Evolutionary conservation across 2,329 filamentous ascomycete species (phyloP).

Genomic region (Aspergillus brunneoviolaceus): DNA sequence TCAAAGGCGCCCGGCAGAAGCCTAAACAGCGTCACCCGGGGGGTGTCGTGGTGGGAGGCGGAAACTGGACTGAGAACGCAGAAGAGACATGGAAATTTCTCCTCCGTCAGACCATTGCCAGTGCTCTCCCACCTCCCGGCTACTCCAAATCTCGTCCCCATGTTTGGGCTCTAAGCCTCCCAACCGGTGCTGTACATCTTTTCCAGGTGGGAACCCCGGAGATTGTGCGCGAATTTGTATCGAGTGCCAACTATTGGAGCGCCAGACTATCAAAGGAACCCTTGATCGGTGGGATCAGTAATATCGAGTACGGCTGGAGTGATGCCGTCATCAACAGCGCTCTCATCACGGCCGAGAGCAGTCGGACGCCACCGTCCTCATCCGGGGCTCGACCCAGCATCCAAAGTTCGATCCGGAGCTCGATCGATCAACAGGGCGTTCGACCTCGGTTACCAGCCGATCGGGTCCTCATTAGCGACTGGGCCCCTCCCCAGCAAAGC

Average conservation of each 20-base stretch:
- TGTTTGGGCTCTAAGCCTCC: conserved; percentile 90
- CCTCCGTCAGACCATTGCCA: conserved; percentile 87
- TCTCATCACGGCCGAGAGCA: conserved; percentile 56
- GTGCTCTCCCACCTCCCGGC: conserved; percentile 81
- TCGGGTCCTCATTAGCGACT: conserved; percentile 78
- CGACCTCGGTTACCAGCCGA: conserved; percentile 77
- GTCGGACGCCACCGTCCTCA: conserved; percentile 32
- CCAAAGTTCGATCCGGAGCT: conserved; percentile 63
- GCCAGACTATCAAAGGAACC: conserved; percentile 92
- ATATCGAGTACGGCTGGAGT: conserved; percentile 97
- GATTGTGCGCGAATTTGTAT: conserved; percentile 91
- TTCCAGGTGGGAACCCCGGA: conserved; percentile 96
- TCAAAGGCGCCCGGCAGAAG: conserved; percentile 70
- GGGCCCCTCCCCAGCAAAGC: conserved; percentile 84
- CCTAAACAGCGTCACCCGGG: conserved; percentile 53
- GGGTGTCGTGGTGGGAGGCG: conserved; percentile 78
- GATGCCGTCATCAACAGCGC: conserved; percentile 79
- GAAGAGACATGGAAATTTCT: conserved; percentile 84
- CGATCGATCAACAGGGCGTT: conserved; percentile 64
- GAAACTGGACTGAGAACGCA: conserved; percentile 97
- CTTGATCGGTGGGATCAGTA: conserved; percentile 87
- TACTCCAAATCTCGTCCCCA: conserved; percentile 88
- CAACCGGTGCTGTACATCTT: conserved; percentile 91
- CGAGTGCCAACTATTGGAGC: conserved; percentile 96
- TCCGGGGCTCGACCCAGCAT: conserved; percentile 53